Base-by-base conservation (phyloP, 805 yeast species). In the Naumovozyma castellii region DNA sequence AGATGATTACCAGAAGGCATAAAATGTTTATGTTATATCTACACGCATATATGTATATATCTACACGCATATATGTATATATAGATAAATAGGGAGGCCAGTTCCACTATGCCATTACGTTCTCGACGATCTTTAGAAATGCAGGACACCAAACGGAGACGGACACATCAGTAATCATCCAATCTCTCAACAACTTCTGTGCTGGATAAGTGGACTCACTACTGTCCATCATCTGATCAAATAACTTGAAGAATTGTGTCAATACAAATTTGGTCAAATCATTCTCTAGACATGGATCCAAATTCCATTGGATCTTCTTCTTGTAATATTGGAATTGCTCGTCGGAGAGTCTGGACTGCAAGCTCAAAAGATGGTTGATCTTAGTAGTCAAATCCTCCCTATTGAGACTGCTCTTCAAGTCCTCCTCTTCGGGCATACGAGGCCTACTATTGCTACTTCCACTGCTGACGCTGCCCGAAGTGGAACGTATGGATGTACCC, bases 61-160 rank as follows among this genome's bases (percentile, higher is more conserved):
- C n/a, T n/a, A n/a, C n/a, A n/a, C n/a, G n/a, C n/a, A n/a, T 22
- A 22, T 22, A 6, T 22, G 10, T 22, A 22, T 22, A 22, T 22
- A 10, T 22, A 22, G 27, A 6, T 22, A 6, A 6, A 22, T 6
- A 10, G 6, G 27, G 27, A 6, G 6, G 27, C 27, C 10, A 22
- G 10, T 10, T 22, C 27, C 6, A 22, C n/a, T n/a, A n/a, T n/a
- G n/a, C n/a, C 9, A 22, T 10, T 4, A 44, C 46, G 39, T 61
- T 62, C 39, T 72, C 75, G 13, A 75, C 48, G 3, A 80, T 56
- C 53, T 78, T 78, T 37, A 78, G 69, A 39, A 83, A 63, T 3
- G 88, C 81, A 18, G 75, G 67, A 44, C 83, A 75, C 94, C 94
- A 83, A 18, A 61, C 58, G 38, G 76, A 67, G 9, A 75, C 72